These are phyloP conservation scores for Persicaria maculosa DNA, from an alignment of 148 eudicot genomes.

Conservation along the genomic window DNA sequence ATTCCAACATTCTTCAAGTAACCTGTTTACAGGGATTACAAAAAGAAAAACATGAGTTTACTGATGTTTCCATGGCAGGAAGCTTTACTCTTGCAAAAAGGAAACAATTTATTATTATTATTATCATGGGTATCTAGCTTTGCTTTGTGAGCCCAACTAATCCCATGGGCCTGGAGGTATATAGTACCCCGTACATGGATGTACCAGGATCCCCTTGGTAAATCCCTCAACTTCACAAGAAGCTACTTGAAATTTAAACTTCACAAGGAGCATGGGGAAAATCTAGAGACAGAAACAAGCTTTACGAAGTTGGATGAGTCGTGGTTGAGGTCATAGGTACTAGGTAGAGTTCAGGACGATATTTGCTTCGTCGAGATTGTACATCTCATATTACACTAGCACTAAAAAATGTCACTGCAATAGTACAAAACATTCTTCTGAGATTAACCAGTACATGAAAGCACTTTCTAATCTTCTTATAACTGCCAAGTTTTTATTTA, in stretches of 20 bases:
- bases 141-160: too few species aligned
- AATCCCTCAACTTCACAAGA: too few species aligned
- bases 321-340: neutral
- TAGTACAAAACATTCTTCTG: neutral
- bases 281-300: neutral
- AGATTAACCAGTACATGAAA: neutral
- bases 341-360: neutral
- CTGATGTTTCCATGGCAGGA: neutral
- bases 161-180: too few species aligned
- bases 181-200: too few species aligned
- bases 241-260: too few species aligned
- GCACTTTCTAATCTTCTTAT: neutral
- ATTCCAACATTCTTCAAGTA: slow-evolving; percentile 87
- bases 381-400: neutral
- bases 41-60: neutral
- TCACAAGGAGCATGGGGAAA: too few species aligned
- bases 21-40: slow-evolving; percentile 33
- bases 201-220: too few species aligned
- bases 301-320: neutral
- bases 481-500: neutral
- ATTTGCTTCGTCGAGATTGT: neutral
- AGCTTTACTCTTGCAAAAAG: neutral
- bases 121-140: too few species aligned
- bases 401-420: neutral
- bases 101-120: too few species aligned